Percentiles rank a stretch among this genome's conserved stretches.
These are phyloP conservation scores for Hymenoscyphus salicellus DNA, from an alignment of 2,329 filamentous ascomycete species.

Conservation along the genomic window DNA sequence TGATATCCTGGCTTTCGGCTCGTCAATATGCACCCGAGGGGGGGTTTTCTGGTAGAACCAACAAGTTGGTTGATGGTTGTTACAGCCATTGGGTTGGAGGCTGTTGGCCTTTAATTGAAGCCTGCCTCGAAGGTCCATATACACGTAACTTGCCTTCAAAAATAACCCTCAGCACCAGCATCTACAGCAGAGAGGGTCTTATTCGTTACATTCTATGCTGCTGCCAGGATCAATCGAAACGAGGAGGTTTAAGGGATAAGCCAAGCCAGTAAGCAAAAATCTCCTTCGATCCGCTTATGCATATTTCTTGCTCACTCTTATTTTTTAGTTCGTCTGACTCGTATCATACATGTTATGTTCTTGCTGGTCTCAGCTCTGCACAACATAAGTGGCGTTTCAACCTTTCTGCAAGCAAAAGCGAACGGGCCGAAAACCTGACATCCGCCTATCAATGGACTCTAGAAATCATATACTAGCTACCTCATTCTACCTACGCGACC, in stretches of 20 bases:
- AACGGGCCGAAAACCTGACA: constrained; percentile 32
- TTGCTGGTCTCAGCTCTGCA: constrained; percentile 78
- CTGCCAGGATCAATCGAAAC: constrained; percentile 68
- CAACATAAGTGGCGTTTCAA: constrained; percentile 64
- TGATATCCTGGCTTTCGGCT: constrained; percentile 84
- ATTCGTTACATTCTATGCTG: constrained; percentile 87
- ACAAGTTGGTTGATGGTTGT: constrained; percentile 96
- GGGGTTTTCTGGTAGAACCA: constrained; percentile 88
- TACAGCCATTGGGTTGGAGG: constrained; percentile 98
- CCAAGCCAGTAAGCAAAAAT: constrained; percentile 71
- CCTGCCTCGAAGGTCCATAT: constrained; percentile 60
- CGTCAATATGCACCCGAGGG: constrained; percentile 89
- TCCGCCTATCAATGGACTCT: constrained; percentile 41
- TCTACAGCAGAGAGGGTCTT: constrained; percentile 81
- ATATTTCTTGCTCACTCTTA: constrained; percentile 21
- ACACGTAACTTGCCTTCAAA: constrained; percentile 22
- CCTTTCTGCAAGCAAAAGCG: constrained; percentile 32
- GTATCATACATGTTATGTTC: constrained; percentile 90
- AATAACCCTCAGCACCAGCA: constrained; percentile 37
- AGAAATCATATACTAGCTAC: constrained; percentile 45
- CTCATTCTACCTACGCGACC: too few relatives aligned
- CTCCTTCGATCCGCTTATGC: constrained; percentile 13
- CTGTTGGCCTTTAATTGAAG: constrained; percentile 89
- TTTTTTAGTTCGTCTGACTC: constrained; percentile 67
- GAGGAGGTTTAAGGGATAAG: constrained; percentile 88